Evolutionary conservation across 2,329 filamentous ascomycete genomes (phyloP), one percentile per base, ranked within the genome.

Genomic region (Leptographium galeiforme): DNA sequence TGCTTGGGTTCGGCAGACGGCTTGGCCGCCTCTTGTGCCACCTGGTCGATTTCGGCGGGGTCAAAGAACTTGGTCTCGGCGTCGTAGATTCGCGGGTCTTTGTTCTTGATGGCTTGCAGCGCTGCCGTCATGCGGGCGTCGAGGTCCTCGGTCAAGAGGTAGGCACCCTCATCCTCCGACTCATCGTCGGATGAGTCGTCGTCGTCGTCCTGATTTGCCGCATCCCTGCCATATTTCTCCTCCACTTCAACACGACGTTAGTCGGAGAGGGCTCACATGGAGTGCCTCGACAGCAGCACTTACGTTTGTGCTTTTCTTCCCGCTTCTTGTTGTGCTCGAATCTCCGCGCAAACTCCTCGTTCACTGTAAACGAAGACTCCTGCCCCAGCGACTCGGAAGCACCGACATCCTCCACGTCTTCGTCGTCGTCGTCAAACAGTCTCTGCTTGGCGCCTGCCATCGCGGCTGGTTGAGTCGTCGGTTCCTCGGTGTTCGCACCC

Each of bases 311-410:
- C 58, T 82, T 72, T 66, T 98, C 93, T 65, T 95, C 90, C 55
- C 91, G 81, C 72, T 95, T 95, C 73, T 97, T 96, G 72, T 98
- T 98, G 71, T 97, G 79, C 68, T 98, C 93, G 62, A 95, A 97
- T 43, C 88, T 78, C 60, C 79, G 81, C 45, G 93, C 93, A 67
- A 84, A 98, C 51, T 94, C 88, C 66, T 89, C 76, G 68, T 98
- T 97, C 68, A 98, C 84, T 66, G 86, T 89, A 66, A 97, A 78
- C 34, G 56, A 44, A 0, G 56, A 52, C 1, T 67, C 67, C 40
- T 66, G 59, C 33, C 63, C 62, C 63, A 58, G 63, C 62, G 60
- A 67, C 63, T 51, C 69, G 44, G 19, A 8, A 1, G 6, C 41
- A 13, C 25, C 68, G 48, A 70, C 70, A 48, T 71, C 68, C 16